Conservation (phyloP, 1,284 basidiomycete species). For the Irpex sp. region DNA sequence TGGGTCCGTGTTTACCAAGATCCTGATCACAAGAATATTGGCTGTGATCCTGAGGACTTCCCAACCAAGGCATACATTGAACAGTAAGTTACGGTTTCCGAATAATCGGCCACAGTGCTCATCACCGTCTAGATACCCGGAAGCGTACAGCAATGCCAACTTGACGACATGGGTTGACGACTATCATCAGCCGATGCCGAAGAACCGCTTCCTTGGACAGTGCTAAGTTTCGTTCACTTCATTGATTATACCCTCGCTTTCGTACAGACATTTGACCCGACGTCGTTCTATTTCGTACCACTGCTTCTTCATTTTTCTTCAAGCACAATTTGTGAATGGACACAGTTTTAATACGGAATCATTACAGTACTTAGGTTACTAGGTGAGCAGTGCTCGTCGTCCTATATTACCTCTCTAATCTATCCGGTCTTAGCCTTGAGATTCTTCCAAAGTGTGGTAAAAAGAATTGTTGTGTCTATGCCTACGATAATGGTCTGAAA, state of each 20-base stretch:
- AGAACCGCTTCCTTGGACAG: conserved; percentile 48
- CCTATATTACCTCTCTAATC: background rate
- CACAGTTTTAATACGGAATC: background rate
- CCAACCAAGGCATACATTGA: conserved; percentile 77
- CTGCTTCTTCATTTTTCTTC: too few relatives aligned
- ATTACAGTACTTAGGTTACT: too few relatives aligned
- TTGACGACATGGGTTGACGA: conserved; percentile 41
- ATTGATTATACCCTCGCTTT: background rate
- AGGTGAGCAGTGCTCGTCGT: too few relatives aligned
- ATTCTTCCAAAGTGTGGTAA: conserved; percentile 54
- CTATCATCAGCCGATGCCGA: conserved; percentile 59
- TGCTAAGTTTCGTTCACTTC: conserved; percentile 32
- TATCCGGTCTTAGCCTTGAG: conserved; percentile 56
- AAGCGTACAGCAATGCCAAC: conserved; percentile 31
- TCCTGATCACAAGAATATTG: conserved; percentile 62
- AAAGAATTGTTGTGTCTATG: conserved; percentile 52
- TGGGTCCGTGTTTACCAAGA: conserved; percentile 83
- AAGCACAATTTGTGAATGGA: too few relatives aligned
- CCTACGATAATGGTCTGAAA: conserved; percentile 60
- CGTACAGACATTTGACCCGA: background rate
- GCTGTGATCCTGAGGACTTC: conserved; percentile 77
- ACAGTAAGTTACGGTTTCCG: conserved; percentile 35
- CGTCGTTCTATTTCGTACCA: background rate
- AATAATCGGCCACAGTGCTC: background rate
- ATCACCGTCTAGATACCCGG: conserved; percentile 24